Conservation (phyloP, 2,329 filamentous ascomycete genomes). For the Colletotrichum sp. region DNA sequence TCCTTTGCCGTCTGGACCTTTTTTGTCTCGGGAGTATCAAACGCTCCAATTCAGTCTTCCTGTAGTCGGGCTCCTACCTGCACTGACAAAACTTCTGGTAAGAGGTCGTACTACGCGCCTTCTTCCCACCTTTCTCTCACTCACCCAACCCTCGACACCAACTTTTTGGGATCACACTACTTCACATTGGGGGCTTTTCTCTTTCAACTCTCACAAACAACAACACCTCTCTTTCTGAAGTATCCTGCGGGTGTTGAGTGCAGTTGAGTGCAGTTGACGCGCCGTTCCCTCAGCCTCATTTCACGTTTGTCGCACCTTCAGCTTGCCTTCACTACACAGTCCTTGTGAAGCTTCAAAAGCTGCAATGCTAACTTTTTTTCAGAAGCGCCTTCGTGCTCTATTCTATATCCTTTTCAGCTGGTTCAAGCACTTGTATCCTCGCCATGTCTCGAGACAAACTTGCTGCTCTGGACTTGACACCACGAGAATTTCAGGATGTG, state of each 20-base stretch:
- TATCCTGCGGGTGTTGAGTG: not conserved
- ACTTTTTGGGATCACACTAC: not conserved
- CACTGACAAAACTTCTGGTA: not conserved
- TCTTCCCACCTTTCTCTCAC: not conserved
- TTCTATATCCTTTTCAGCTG: not conserved
- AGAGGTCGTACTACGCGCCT: not conserved
- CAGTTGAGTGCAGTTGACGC: not conserved
- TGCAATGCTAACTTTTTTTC: not conserved
- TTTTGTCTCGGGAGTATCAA: not conserved
- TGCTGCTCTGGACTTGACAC: not conserved
- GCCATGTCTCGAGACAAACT: not conserved
- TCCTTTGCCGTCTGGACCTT: not conserved
- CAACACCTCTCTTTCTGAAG: not conserved
- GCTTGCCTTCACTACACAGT: not conserved
- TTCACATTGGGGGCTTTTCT: not conserved
- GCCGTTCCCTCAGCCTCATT: not conserved
- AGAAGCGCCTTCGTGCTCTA: not conserved
- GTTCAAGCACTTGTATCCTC: not conserved
- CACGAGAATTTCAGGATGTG: not conserved
- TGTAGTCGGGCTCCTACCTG: not conserved
- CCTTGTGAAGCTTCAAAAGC: not conserved
- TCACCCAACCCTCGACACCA: not conserved
- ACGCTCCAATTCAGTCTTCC: not conserved
- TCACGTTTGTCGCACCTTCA: not conserved
- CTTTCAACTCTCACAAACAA: not conserved